Conservation (phyloP, 2,329 filamentous ascomycete genomes). For the Aspergillus pseudoviridinutans region DNA sequence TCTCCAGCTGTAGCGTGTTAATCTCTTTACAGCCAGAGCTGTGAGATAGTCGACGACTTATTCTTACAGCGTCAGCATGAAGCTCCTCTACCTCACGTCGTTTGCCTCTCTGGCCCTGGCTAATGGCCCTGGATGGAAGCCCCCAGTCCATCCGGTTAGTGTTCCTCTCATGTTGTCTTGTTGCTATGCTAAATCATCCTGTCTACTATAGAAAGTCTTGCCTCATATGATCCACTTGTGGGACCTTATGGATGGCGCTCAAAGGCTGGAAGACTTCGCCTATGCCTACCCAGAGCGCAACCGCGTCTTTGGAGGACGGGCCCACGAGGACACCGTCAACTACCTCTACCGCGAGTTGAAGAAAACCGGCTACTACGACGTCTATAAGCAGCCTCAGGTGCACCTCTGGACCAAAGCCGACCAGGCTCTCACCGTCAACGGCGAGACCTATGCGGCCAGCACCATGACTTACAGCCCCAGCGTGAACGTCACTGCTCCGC, state of each 20-base stretch:
- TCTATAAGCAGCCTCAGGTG: slow-evolving; percentile 56
- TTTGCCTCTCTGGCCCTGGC: slow-evolving; percentile 9
- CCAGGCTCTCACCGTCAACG: slow-evolving; percentile 57
- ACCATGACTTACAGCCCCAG: slow-evolving; percentile 64
- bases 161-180: neutral
- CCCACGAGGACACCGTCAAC: slow-evolving; percentile 60
- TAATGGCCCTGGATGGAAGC: neutral
- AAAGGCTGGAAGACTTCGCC: slow-evolving; percentile 47
- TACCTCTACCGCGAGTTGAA: slow-evolving; percentile 58
- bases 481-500: slow-evolving; percentile 26
- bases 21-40: neutral
- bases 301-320: slow-evolving; percentile 35
- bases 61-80: slow-evolving; percentile 5
- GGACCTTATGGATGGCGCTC: slow-evolving; percentile 56
- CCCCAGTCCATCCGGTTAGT: slow-evolving; percentile 8
- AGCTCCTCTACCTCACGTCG: slow-evolving; percentile 5
- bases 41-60: neutral
- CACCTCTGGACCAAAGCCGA: slow-evolving; percentile 57
- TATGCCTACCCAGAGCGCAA: slow-evolving; percentile 26
- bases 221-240: slow-evolving; percentile 46
- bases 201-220: slow-evolving; percentile 13
- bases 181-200: neutral
- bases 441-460: slow-evolving; percentile 46
- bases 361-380: slow-evolving; percentile 32
- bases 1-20: neutral